phyloP scores from a whole-genome alignment of 1,284 basidiomycete genomes.

The Ustilago cynodontis region DNA sequence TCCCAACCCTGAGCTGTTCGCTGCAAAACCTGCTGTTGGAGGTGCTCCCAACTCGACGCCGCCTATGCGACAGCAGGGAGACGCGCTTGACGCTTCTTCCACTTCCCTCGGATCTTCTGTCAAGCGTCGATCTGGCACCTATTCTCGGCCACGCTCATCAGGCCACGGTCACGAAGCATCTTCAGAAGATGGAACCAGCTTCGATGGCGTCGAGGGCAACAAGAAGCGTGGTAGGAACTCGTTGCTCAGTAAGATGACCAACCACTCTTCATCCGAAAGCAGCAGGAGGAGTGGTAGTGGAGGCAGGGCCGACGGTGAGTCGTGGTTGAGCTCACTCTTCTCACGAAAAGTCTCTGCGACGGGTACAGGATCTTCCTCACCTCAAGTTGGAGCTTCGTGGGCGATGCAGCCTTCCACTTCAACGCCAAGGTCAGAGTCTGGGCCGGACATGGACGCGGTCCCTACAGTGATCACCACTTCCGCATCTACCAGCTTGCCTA shows the following conservation, averaged over 20 bases:
- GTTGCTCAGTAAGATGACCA: constrained; percentile 21
- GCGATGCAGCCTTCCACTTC: constrained; percentile 11
- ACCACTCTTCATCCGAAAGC: constrained; percentile 24
- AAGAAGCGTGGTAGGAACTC: constrained; percentile 31
- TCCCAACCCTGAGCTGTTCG: constrained; percentile 20
- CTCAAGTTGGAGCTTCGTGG: background rate
- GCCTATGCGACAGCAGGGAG: constrained; percentile 10
- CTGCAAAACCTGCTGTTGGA: constrained; percentile 6
- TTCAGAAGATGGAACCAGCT: constrained; percentile 32
- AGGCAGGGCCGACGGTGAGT: constrained; percentile 22
- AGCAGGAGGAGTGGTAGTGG: constrained; percentile 24
- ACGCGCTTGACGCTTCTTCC: constrained; percentile 16
- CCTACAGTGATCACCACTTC: constrained; percentile 30
- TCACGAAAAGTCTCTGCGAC: constrained; percentile 7
- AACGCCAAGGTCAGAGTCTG: constrained; percentile 9
- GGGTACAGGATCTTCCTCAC: constrained; percentile 9
- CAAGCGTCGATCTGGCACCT: constrained; percentile 21
- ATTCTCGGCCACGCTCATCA: constrained; percentile 22
- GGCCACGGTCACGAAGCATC: constrained; percentile 28
- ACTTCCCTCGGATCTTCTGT: constrained; percentile 31
- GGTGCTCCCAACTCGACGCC: constrained; percentile 1
- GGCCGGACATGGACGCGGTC: constrained; percentile 3
- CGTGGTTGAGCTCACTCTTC: constrained; percentile 34
- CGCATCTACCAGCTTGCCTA: constrained; percentile 24
- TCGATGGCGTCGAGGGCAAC: constrained; percentile 17